phyloP scores from a whole-genome alignment of 2,329 filamentous ascomycete genomes.

The Lasiodiplodia gonubiensis region DNA sequence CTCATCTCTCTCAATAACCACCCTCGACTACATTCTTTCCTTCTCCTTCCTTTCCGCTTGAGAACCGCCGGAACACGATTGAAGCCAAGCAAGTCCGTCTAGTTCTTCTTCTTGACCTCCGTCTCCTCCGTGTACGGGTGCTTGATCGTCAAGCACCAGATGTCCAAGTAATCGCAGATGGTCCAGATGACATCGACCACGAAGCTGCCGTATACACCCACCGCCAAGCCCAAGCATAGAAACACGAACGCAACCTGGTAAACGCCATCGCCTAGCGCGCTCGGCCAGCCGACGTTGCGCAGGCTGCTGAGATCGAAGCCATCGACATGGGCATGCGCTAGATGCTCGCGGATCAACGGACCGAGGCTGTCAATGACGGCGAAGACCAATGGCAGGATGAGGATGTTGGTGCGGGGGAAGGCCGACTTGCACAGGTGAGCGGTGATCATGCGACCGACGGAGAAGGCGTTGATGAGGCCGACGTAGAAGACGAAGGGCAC shows the following conservation, averaged over 20 bases:
- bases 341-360: conserved; percentile 62
- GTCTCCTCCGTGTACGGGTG: conserved; percentile 63
- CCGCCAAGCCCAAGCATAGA: conserved; percentile 78
- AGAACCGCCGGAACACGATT: background rate
- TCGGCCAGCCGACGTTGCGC: conserved; percentile 56
- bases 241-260: conserved; percentile 94
- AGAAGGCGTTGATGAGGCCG: conserved; percentile 91
- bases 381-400: conserved; percentile 76
- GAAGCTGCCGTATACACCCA: conserved; percentile 97
- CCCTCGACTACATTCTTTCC: background rate
- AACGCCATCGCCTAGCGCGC: conserved; percentile 61
- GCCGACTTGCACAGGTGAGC: conserved; percentile 86
- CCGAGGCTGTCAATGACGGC: conserved; percentile 83
- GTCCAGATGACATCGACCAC: conserved; percentile 96
- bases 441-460: conserved; percentile 93
- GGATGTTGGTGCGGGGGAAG: conserved; percentile 90
- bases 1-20: background rate
- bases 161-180: conserved; percentile 97
- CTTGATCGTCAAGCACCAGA: conserved; percentile 98
- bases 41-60: background rate
- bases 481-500: conserved; percentile 90
- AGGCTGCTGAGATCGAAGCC: conserved; percentile 19
- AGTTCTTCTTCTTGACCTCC: background rate
- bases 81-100: background rate
- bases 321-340: conserved; percentile 36